phyloP scores from a whole-genome alignment of 2,329 filamentous ascomycete genomes.

The Epichloe glyceriae region DNA sequence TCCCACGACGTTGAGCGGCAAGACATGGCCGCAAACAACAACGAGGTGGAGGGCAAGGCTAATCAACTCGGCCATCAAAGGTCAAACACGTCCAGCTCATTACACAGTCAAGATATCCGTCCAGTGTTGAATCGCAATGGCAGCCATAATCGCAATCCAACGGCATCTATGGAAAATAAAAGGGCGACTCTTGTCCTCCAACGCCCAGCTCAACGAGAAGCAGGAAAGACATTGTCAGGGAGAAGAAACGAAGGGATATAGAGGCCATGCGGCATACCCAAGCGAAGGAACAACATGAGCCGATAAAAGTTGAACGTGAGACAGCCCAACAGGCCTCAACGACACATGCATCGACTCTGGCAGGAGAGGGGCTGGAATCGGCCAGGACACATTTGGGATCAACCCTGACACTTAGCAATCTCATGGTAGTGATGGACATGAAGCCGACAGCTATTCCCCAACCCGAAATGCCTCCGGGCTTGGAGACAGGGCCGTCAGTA shows the following conservation, averaged over 20 bases:
- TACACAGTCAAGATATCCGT: not conserved
- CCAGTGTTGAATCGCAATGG: not conserved
- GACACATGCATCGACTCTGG: not conserved
- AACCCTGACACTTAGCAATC: slow-evolving; percentile 17
- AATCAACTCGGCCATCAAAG: not conserved
- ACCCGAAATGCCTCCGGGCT: not conserved
- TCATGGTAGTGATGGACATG: slow-evolving; percentile 28
- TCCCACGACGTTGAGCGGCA: not conserved
- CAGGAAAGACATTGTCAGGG: slow-evolving; percentile 25
- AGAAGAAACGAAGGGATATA: slow-evolving; percentile 28
- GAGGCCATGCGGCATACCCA: slow-evolving; percentile 18
- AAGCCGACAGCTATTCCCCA: slow-evolving; percentile 15
- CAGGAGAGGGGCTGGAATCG: not conserved
- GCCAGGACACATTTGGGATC: not conserved
- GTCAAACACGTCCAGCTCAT: not conserved
- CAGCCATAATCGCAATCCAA: not conserved
- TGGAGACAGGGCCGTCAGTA: not conserved
- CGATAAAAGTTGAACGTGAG: not conserved
- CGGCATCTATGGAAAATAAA: slow-evolving; percentile 4
- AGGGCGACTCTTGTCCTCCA: slow-evolving; percentile 8
- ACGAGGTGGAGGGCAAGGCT: not conserved
- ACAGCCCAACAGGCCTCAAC: not conserved
- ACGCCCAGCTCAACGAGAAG: slow-evolving; percentile 14
- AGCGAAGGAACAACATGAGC: slow-evolving; percentile 9
- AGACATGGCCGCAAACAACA: not conserved